Base-by-base conservation (phyloP, 2,329 filamentous ascomycete species). In the Dactylellina cionopaga region DNA sequence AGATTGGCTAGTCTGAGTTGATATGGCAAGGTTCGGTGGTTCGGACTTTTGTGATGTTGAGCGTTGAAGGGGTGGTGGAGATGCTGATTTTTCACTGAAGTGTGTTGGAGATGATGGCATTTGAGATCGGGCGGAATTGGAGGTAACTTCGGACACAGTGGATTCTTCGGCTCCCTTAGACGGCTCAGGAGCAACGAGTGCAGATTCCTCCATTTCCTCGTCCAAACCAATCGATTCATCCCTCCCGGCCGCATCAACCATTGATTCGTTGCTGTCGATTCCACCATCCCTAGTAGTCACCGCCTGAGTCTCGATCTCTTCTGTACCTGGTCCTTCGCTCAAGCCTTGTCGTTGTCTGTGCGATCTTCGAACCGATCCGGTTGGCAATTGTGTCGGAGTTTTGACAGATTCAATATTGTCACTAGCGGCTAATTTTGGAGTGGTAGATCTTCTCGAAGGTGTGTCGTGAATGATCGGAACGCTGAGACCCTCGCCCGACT, bases 21-120 rank as follows among this genome's bases (percentile, higher is more conserved):
- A 72, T 59, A 72, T 72, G 5, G 68, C 68, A 33, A 72, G 68
- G 33, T 47, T 72, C 27, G 68, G 68, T 54, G 37, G 59, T 44
- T 72, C 68, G 4, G 68, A 60, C 17, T 65, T 72, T 9, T 72
- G 68, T 4, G 65, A 71, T 15, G 43, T 24, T 11, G 44, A 25
- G 17, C 52, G 43, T 46, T 72, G 41, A 10, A 72, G 52, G 6
- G 59, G 49, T 27, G 58, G 51, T n/a, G 64, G 64, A 33, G 60
- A 56, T 13, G 56, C n/a, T 1, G 46, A 55, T 15, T 71, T 63
- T 35, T 71, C 66, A n/a, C 47, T 60, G 49, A 54, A 29, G 15
- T 74, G 65, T 31, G 56, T 22, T 2, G 70, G 54, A n/a, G 54
- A 54, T 22, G 64, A 65, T 9, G 47, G 56, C 27, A 46, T 27